These are phyloP conservation scores for Ramalina intermedia DNA, from an alignment of 495 filamentous ascomycete genomes.

Conservation along the genomic window DNA sequence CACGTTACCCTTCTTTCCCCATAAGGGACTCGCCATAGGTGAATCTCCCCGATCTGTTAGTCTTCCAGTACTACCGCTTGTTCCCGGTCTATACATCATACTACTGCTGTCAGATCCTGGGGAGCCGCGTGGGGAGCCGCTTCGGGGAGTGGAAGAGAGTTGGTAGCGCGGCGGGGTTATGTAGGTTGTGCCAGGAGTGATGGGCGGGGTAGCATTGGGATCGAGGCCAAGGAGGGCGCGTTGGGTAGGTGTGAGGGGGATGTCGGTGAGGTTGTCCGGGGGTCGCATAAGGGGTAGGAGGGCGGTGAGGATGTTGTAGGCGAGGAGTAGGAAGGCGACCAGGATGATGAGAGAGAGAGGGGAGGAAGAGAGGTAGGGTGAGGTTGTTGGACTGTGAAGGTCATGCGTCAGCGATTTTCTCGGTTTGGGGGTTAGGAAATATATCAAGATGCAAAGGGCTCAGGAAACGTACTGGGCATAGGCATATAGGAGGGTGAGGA, in stretches of 20 bases:
- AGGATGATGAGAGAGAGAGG: slow-evolving; percentile 28
- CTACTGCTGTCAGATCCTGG: neutral
- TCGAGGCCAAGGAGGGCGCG: slow-evolving; percentile 71
- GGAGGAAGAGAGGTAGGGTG: slow-evolving; percentile 27
- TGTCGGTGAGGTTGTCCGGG: slow-evolving; percentile 70
- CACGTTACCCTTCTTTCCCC: slow-evolving; percentile 35
- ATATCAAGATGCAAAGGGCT: neutral
- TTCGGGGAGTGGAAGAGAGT: slow-evolving; percentile 44
- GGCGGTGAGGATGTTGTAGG: slow-evolving; percentile 51
- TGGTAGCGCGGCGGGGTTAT: slow-evolving; percentile 81
- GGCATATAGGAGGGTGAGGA: slow-evolving; percentile 32
- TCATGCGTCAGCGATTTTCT: neutral
- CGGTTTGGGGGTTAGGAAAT: neutral
- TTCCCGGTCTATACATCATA: neutral
- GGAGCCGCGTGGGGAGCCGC: neutral
- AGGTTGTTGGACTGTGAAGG: slow-evolving; percentile 7
- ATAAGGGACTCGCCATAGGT: slow-evolving; percentile 45
- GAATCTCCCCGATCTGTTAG: slow-evolving; percentile 18
- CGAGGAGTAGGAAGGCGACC: slow-evolving; percentile 25
- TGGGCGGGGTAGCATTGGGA: slow-evolving; percentile 44
- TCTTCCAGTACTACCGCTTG: neutral
- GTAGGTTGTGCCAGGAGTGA: slow-evolving; percentile 51
- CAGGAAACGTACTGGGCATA: slow-evolving; percentile 21
- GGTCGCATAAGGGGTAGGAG: slow-evolving; percentile 52
- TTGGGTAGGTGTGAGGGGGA: slow-evolving; percentile 81